Conservation (phyloP, 305 asterid genomes). For the Solanum chacoense region DNA sequence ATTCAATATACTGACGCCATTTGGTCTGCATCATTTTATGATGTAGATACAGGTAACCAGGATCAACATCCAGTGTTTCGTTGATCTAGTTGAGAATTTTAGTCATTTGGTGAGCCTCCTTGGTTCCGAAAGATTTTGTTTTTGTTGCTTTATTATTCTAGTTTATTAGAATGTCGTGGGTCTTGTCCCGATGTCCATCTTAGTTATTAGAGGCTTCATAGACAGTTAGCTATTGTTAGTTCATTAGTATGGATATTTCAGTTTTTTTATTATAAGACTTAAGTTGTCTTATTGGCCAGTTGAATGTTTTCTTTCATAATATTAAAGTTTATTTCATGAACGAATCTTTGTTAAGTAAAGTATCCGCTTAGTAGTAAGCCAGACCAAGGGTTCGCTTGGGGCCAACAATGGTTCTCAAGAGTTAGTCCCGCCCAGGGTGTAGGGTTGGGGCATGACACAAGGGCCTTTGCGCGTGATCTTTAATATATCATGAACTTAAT, state of each 20-base stretch:
- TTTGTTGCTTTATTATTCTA: not conserved
- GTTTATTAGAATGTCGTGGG: not conserved
- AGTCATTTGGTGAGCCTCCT: not conserved
- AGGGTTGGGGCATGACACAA: not conserved
- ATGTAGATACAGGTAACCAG: too few relatives aligned
- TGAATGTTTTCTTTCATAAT: too few relatives aligned
- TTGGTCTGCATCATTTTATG: not conserved
- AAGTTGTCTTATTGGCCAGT: not conserved
- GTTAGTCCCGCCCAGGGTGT: not conserved
- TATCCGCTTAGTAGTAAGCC: too few relatives aligned
- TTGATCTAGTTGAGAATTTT: not conserved
- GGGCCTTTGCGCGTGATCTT: not conserved
- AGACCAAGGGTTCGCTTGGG: not conserved
- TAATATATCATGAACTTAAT: not conserved
- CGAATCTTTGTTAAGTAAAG: not conserved
- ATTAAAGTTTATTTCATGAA: too few relatives aligned
- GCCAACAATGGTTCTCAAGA: not conserved
- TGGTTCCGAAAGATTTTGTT: not conserved
- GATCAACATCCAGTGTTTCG: not conserved
- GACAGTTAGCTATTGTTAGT: not conserved
- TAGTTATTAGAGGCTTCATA: not conserved
- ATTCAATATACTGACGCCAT: not conserved
- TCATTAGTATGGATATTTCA: not conserved
- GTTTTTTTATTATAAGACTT: too few relatives aligned
- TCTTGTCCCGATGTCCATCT: not conserved